phyloP scores from a whole-genome alignment of 495 filamentous ascomycete species.

The Trichoderma erinaceum region DNA sequence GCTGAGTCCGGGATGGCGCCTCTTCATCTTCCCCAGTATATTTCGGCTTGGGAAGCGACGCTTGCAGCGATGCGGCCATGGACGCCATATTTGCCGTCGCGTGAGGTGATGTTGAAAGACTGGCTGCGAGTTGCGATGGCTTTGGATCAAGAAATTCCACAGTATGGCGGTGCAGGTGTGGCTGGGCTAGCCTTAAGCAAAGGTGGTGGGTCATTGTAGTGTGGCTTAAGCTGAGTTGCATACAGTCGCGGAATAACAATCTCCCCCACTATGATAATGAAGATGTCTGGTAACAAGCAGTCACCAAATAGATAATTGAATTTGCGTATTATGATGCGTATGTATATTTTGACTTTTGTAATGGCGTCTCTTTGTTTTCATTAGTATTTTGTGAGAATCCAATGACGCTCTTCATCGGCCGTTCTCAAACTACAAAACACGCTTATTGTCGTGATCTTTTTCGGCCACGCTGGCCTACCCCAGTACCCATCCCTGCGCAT shows the following conservation, averaged over 20 bases:
- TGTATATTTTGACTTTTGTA: background rate
- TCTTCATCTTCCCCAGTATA: slow-evolving; percentile 83
- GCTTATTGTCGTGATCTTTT: slow-evolving; percentile 2
- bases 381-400: background rate
- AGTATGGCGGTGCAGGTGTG: slow-evolving; percentile 18
- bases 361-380: background rate
- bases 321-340: background rate
- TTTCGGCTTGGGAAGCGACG: slow-evolving; percentile 81
- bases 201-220: background rate
- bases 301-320: background rate
- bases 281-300: background rate
- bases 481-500: background rate
- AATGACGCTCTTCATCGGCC: background rate
- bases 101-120: slow-evolving; percentile 13
- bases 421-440: background rate
- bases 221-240: background rate
- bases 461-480: slow-evolving; percentile 1
- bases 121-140: slow-evolving; percentile 14
- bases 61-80: slow-evolving; percentile 69
- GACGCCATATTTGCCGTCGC: slow-evolving; percentile 51
- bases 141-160: slow-evolving; percentile 15
- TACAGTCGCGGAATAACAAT: background rate
- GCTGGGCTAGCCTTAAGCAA: slow-evolving; percentile 16
- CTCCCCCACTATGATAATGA: too few relatives aligned
- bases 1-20: slow-evolving; percentile 61